Conservation (phyloP, 371 early-diverging fungal genomes). For the Rhizopus sp. region DNA sequence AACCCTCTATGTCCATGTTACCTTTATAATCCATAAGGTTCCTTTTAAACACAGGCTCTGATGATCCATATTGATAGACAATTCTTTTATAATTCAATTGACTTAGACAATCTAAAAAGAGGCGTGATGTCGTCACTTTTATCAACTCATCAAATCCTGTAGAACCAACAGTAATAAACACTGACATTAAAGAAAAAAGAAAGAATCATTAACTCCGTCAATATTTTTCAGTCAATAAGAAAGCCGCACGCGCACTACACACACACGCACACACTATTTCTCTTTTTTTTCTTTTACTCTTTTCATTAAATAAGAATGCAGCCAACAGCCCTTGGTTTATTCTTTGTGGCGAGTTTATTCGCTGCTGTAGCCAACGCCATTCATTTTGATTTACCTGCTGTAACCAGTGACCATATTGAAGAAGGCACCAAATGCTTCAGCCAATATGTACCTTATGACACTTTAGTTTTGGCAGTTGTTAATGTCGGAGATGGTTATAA, state of each 20-base stretch:
- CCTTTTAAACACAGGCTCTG: constrained; percentile 27
- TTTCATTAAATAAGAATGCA: constrained; percentile 16
- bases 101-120: constrained; percentile 51
- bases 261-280: neutral
- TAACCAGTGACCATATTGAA: constrained; percentile 32
- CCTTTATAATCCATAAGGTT: constrained; percentile 20
- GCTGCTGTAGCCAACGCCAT: constrained; percentile 49
- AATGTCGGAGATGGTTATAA: constrained; percentile 67
- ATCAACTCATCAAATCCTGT: constrained; percentile 85
- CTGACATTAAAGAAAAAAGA: constrained; percentile 16
- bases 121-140: constrained; percentile 33
- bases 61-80: constrained; percentile 76
- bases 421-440: constrained; percentile 66
- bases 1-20: constrained; percentile 46
- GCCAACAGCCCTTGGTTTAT: constrained; percentile 21
- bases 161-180: constrained; percentile 89
- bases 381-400: constrained; percentile 75
- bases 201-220: constrained; percentile 9
- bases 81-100: constrained; percentile 42
- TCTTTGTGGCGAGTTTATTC: constrained; percentile 27
- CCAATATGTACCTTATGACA: constrained; percentile 72
- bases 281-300: constrained; percentile 11
- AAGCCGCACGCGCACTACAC: constrained; percentile 21
- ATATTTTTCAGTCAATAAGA: constrained; percentile 19
- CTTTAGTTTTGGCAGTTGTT: constrained; percentile 72